A percentile compares a stretch with the other conserved stretches of the same genome.
Evolutionary conservation across 2,329 filamentous ascomycete species (phyloP).

Genomic region (Aspergillus sp.): DNA sequence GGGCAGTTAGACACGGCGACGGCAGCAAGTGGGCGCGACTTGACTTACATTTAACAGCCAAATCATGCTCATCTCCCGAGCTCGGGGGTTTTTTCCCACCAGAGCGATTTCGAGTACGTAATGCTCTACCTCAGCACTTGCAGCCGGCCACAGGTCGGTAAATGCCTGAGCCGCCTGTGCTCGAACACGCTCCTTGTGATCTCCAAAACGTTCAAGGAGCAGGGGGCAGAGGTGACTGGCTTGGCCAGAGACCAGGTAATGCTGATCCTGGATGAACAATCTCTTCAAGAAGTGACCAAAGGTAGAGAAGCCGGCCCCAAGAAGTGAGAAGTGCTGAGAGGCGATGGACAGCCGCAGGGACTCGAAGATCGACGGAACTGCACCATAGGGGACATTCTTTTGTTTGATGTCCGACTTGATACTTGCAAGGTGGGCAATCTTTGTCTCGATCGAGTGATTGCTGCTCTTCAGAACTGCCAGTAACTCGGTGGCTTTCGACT

Average conservation of each 20-base stretch:
- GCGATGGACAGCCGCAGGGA: conserved; percentile 65
- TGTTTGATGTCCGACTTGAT: conserved; percentile 89
- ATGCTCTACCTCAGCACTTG: conserved; percentile 65
- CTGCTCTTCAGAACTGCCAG: conserved; percentile 49
- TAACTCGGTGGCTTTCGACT: conserved; percentile 47
- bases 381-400: conserved; percentile 69
- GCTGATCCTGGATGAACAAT: conserved; percentile 73
- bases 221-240: conserved; percentile 62
- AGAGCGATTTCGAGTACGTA: conserved; percentile 70
- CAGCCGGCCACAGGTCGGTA: conserved; percentile 63
- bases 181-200: conserved; percentile 78
- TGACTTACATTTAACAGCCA: conserved; percentile 68
- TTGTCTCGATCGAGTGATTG: conserved; percentile 59
- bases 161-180: conserved; percentile 65
- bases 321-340: conserved; percentile 67
- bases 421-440: conserved; percentile 60
- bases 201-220: conserved; percentile 75
- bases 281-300: conserved; percentile 81
- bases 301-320: conserved; percentile 76
- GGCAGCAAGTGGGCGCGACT: conserved; percentile 3
- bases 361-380: conserved; percentile 68
- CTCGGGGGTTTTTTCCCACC: conserved; percentile 67
- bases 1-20: background rate
- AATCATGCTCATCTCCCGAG: conserved; percentile 74
- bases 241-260: conserved; percentile 58